Base-by-base conservation (phyloP, 2,329 filamentous ascomycete species). In the Paecilomyces sp. region DNA sequence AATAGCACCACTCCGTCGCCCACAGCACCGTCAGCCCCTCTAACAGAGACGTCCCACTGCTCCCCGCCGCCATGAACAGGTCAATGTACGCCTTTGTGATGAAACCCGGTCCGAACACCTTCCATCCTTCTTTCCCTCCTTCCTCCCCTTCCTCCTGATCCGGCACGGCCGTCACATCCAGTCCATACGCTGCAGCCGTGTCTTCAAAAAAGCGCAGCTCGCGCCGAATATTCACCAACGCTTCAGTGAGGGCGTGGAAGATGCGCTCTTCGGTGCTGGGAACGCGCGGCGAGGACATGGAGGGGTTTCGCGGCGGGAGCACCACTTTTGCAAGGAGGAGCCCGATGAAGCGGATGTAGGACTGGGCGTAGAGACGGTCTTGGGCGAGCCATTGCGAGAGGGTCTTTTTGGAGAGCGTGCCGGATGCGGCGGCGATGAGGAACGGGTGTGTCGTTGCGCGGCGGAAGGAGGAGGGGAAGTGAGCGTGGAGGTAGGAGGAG, bases 1-100 rank as follows among this genome's bases (percentile, higher is more conserved):
- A 69, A 68, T 88, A 88, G 61, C 80, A 82, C 54, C 80, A 84
- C 74, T 93, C 89, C 1, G 87, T 91, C n/a, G 85, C 86, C 86
- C 88, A 92, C 25, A 92, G 82, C n/a, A 90, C 81, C 2, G 90
- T 82, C 62, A 90, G 79, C 5, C 86, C 88, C 69, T 91, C 88
- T 2, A 92, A 74, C 67, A 90, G 69, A 1, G 74, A 80, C 2
- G 77, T 76, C 7, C 77, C 78, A 0, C 80, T 74, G 56, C 79
- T 79, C 12, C 83, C 78, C 3, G 80, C 80, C n/a, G 79, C 81
- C 59, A 85, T 82, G 3, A 90, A 82, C 22, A 85, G 73, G 67
- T 85, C 83, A n/a, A 84, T 75, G 64, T 85, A 80, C 6, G 79
- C 81, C 56, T 78, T 76, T 0, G 83, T 85, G 47, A 82, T 79